These are phyloP conservation scores for Setomelanomma holmii DNA, from an alignment of 2,329 filamentous ascomycete species.

Conservation along the genomic window DNA sequence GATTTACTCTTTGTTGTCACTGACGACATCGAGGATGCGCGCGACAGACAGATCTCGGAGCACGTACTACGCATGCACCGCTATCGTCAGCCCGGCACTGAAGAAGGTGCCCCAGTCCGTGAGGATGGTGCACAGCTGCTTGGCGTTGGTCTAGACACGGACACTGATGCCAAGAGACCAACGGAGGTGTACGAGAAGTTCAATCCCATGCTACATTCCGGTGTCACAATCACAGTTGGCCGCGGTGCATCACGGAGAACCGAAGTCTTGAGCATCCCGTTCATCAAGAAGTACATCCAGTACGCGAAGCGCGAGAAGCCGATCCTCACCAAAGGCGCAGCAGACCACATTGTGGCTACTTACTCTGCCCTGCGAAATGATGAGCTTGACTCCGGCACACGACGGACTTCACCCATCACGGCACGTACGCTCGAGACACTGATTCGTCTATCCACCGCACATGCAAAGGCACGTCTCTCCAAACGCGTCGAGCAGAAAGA, in stretches of 20 bases:
- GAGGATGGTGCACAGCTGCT: slow-evolving; percentile 85
- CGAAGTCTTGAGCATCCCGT: slow-evolving; percentile 92
- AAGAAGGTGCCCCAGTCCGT: slow-evolving; percentile 92
- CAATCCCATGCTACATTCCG: slow-evolving; percentile 93
- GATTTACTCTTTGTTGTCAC: slow-evolving; percentile 97
- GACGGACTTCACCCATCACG: slow-evolving; percentile 92
- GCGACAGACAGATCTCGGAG: slow-evolving; percentile 90
- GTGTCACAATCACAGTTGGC: slow-evolving; percentile 78
- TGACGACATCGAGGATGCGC: slow-evolving; percentile 94
- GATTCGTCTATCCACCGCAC: slow-evolving; percentile 96
- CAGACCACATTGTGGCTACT: slow-evolving; percentile 87
- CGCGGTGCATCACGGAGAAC: slow-evolving; percentile 77
- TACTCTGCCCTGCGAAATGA: slow-evolving; percentile 96
- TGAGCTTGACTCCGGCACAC: slow-evolving; percentile 91
- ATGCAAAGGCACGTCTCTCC: slow-evolving; percentile 90
- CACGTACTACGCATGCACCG: slow-evolving; percentile 97
- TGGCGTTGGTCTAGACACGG: slow-evolving; percentile 82
- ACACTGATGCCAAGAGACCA: slow-evolving; percentile 74
- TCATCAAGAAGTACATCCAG: slow-evolving; percentile 99
- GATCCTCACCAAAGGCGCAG: slow-evolving; percentile 86
- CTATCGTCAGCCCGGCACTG: slow-evolving; percentile 88
- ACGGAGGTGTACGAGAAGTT: slow-evolving; percentile 96
- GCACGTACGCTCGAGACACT: slow-evolving; percentile 96
- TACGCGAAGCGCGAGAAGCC: slow-evolving; percentile 95
- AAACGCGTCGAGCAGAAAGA: slow-evolving; percentile 89